Conservation (phyloP, 2,329 filamentous ascomycete genomes). For the Ophidiomyces ophidiicola region DNA sequence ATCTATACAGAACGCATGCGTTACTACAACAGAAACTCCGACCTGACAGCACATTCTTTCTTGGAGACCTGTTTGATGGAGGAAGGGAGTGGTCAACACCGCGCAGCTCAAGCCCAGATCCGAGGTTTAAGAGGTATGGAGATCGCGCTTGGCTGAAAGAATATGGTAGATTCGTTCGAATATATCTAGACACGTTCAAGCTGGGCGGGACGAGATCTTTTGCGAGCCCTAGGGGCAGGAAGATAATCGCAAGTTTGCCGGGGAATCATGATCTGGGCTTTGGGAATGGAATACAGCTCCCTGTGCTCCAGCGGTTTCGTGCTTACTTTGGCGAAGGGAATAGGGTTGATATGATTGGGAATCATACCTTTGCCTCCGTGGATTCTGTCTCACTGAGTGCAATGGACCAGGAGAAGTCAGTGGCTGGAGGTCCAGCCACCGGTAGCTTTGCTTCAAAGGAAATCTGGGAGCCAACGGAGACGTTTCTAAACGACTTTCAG, state of each 20-base stretch:
- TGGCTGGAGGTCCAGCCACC: conserved; percentile 36
- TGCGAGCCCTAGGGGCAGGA: conserved; percentile 54
- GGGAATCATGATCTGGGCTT: conserved; percentile 96
- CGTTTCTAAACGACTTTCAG: conserved; percentile 61
- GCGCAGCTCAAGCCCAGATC: conserved; percentile 47
- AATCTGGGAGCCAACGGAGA: conserved; percentile 63
- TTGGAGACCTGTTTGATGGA: conserved; percentile 91
- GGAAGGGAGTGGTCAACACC: conserved; percentile 84
- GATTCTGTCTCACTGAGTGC: conserved; percentile 84
- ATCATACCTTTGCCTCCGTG: conserved; percentile 88
- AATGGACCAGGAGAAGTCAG: conserved; percentile 42
- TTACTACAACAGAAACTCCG: conserved; percentile 60
- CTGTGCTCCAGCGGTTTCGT: conserved; percentile 71
- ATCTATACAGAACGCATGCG: conserved; percentile 71
- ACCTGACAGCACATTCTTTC: conserved; percentile 81
- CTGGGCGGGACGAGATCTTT: conserved; percentile 44
- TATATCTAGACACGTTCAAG: conserved; percentile 65
- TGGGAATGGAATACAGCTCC: conserved; percentile 66
- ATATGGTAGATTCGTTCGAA: conserved; percentile 70
- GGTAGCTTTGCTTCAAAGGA: conserved; percentile 41
- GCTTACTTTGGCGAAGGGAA: conserved; percentile 88
- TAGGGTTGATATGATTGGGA: conserved; percentile 78
- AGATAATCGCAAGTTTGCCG: conserved; percentile 71
- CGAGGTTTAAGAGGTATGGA: conserved; percentile 63
- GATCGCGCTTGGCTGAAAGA: conserved; percentile 76